Evolutionary conservation across 352 stramenopile species (phyloP).

Genomic region (Pythium guiyangense): DNA sequence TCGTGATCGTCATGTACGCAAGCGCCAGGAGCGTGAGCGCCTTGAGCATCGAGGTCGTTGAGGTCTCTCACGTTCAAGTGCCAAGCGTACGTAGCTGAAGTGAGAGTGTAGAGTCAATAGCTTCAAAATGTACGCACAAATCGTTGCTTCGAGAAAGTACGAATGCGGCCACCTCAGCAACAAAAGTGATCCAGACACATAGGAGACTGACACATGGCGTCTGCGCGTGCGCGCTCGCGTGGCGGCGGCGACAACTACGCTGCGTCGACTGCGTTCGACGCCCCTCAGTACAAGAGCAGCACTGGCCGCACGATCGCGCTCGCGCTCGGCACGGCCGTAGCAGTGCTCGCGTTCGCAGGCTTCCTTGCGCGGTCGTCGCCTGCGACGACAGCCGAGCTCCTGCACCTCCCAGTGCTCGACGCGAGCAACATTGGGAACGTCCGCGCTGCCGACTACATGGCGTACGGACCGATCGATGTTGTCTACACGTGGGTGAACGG

Average conservation of each 20-base stretch:
- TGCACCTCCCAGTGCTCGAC: slow-evolving; percentile 8
- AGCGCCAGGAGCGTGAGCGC: too few species aligned
- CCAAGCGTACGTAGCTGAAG: too few species aligned
- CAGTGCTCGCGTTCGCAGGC: slow-evolving; percentile 9
- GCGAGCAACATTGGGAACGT: slow-evolving; percentile 65
- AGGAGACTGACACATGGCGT: slow-evolving; percentile 16
- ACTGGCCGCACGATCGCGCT: neutral
- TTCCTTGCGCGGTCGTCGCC: slow-evolving; percentile 7
- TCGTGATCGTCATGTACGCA: too few species aligned
- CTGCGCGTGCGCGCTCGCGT: slow-evolving; percentile 12
- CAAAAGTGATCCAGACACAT: neutral
- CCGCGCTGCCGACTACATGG: slow-evolving; percentile 39
- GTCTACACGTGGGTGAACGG: slow-evolving; percentile 98
- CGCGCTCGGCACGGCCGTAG: neutral
- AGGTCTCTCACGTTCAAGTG: too few species aligned
- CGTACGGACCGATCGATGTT: slow-evolving; percentile 90
- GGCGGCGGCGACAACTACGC: slow-evolving; percentile 1
- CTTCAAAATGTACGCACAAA: neutral
- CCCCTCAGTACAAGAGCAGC: neutral
- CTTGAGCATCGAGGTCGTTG: too few species aligned
- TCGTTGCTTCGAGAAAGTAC: neutral
- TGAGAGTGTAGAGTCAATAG: too few species aligned
- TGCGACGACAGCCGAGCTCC: slow-evolving; percentile 4
- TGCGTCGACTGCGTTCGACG: too few species aligned
- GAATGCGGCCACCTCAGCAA: neutral